Evolutionary conservation across 352 stramenopile species (phyloP).

Genomic region (Globisporangium cystogenes): DNA sequence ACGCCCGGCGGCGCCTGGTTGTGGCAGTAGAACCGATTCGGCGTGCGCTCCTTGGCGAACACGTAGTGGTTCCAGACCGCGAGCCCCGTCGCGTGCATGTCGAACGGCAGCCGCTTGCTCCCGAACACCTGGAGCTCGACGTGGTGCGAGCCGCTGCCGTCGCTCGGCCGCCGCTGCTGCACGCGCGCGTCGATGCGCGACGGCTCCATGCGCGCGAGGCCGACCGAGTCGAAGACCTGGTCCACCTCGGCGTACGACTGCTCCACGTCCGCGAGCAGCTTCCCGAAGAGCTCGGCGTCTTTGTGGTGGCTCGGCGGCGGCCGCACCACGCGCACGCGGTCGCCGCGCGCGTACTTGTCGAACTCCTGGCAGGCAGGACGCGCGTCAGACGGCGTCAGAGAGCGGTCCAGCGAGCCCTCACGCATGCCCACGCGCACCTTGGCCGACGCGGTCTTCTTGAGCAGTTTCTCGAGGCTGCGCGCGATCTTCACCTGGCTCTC

Average conservation of each 20-base stretch:
- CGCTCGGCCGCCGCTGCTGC: slow-evolving; percentile 3
- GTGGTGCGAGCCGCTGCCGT: slow-evolving; percentile 13
- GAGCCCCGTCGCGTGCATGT: slow-evolving; percentile 22
- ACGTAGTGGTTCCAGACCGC: slow-evolving; percentile 37
- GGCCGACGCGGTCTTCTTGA: slow-evolving; percentile 27
- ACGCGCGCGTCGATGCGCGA: slow-evolving; percentile 9
- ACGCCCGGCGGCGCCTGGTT: slow-evolving; percentile 5
- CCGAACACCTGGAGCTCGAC: slow-evolving; percentile 22
- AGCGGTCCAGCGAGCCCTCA: no score
- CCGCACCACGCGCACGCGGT: slow-evolving; percentile 14
- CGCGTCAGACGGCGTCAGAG: no score
- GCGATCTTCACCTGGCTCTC: slow-evolving; percentile 64
- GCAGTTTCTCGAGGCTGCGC: slow-evolving; percentile 37
- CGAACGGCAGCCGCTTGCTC: slow-evolving; percentile 42
- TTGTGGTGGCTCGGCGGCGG: slow-evolving; percentile 14
- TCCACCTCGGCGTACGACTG: slow-evolving; percentile 33
- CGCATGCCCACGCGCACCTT: slow-evolving; percentile 16
- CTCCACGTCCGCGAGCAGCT: slow-evolving; percentile 25
- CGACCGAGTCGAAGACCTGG: slow-evolving; percentile 19
- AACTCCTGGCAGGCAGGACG: no score
- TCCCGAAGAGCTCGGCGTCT: slow-evolving; percentile 28
- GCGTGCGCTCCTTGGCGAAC: slow-evolving; percentile 28
- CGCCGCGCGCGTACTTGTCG: slow-evolving; percentile 13
- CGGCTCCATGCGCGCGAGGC: slow-evolving; percentile 4
- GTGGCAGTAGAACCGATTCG: slow-evolving; percentile 28